Evolutionary conservation across 768 basidiomycete species (phyloP).

Genomic region (Psilocybe cubensis): DNA sequence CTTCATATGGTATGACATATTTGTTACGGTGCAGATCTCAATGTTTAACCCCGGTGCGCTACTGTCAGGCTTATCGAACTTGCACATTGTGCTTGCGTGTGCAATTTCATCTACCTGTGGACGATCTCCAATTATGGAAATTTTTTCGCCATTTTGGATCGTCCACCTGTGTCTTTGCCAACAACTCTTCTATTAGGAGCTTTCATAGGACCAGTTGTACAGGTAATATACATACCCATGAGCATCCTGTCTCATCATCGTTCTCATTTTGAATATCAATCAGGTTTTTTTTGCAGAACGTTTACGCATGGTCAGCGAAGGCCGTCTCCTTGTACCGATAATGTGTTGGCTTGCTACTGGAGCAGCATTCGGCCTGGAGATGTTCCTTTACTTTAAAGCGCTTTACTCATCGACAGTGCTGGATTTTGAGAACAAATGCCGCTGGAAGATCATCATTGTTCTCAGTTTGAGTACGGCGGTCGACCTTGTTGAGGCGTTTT

Average conservation of each 20-base stretch:
- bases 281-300: slow-evolving; percentile 15
- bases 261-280: background rate
- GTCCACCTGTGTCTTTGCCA: background rate
- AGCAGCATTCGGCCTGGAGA: background rate
- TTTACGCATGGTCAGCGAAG: slow-evolving; percentile 7
- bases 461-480: background rate
- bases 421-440: background rate
- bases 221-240: background rate
- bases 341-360: background rate
- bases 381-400: background rate
- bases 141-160: background rate
- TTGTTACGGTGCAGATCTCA: background rate
- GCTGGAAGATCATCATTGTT: background rate
- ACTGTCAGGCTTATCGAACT: background rate
- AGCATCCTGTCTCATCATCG: no score
- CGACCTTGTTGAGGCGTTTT: slow-evolving; percentile 1
- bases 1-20: background rate
- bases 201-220: background rate
- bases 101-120: slow-evolving; percentile 8
- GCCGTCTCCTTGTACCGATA: background rate
- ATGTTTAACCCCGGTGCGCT: background rate
- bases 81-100: slow-evolving; percentile 2
- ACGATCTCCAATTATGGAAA: slow-evolving; percentile 1
- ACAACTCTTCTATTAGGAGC: slow-evolving; percentile 1
- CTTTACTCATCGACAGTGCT: background rate